Percentiles rank a stretch among this genome's conserved stretches.
These are phyloP conservation scores for Haplosporangium sp. DNA, from an alignment of 371 early-diverging fungal genomes.

Conservation along the genomic window DNA sequence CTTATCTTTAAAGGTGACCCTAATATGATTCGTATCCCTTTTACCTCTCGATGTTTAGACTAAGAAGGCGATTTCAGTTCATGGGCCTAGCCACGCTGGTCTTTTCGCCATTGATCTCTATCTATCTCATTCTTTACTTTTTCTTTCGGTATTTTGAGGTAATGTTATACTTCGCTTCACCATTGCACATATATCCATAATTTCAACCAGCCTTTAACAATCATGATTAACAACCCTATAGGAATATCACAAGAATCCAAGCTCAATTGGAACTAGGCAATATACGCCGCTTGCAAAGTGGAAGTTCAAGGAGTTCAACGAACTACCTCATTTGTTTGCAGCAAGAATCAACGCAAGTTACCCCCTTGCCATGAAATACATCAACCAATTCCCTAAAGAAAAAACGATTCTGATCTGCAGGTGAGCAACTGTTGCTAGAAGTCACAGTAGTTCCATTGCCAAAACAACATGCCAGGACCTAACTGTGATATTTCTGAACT, in stretches of 20 bases:
- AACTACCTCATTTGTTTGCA: constrained; percentile 91
- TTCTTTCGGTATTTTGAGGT: constrained; percentile 97
- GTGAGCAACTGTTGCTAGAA: constrained; percentile 37
- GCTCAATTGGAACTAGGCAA: constrained; percentile 80
- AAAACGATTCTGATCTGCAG: constrained; percentile 81
- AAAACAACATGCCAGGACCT: neutral
- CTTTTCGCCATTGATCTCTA: constrained; percentile 89
- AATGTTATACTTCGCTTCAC: constrained; percentile 21
- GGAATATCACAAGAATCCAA: constrained; percentile 92
- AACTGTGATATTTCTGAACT: neutral
- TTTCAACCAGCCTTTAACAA: neutral
- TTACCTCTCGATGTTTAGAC: too few species aligned
- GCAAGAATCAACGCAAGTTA: constrained; percentile 79
- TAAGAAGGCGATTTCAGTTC: constrained; percentile 84
- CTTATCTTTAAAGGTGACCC: too few species aligned
- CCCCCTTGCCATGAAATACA: constrained; percentile 80
- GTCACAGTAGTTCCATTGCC: neutral
- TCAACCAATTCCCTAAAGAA: constrained; percentile 91
- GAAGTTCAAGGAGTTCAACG: constrained; percentile 97
- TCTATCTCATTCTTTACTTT: constrained; percentile 83
- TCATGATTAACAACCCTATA: constrained; percentile 30
- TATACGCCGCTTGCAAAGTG: constrained; percentile 91
- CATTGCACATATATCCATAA: neutral
- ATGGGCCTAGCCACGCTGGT: constrained; percentile 89
- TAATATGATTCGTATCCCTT: neutral